These are phyloP conservation scores for Lanmaoa pseudosensibilis DNA, from an alignment of 768 basidiomycete species.

Conservation along the genomic window DNA sequence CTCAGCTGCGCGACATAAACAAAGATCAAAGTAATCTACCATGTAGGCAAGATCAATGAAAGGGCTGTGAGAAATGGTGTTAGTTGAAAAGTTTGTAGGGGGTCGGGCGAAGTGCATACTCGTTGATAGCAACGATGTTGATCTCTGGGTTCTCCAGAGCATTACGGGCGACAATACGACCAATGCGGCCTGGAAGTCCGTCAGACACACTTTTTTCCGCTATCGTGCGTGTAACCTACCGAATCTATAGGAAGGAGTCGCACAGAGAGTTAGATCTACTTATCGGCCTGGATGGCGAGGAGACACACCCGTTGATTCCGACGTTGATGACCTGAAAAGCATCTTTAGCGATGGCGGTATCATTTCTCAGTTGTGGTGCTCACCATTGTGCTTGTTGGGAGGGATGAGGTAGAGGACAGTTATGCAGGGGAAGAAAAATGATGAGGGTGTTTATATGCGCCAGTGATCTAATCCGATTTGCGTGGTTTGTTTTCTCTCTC, in stretches of 20 bases:
- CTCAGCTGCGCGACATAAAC: neutral
- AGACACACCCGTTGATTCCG: slow-evolving; percentile 90
- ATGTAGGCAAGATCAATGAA: slow-evolving; percentile 98
- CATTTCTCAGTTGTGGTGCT: neutral
- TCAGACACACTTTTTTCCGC: slow-evolving; percentile 5
- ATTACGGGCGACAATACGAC: slow-evolving; percentile 97
- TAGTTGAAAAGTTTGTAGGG: neutral
- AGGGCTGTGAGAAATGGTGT: slow-evolving; percentile 53
- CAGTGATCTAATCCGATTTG: slow-evolving; percentile 24
- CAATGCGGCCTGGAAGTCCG: slow-evolving; percentile 79
- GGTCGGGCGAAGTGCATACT: slow-evolving; percentile 51
- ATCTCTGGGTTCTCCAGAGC: slow-evolving; percentile 74
- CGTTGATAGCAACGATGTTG: slow-evolving; percentile 92
- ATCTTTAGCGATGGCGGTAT: slow-evolving; percentile 2
- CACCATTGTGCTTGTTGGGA: slow-evolving; percentile 26
- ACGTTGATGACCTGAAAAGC: slow-evolving; percentile 72
- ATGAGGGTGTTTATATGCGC: slow-evolving; percentile 29
- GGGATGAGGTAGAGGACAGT: slow-evolving; percentile 5
- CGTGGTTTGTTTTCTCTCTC: slow-evolving; percentile 19
- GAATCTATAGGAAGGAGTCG: slow-evolving; percentile 48
- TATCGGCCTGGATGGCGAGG: neutral
- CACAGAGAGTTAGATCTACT: slow-evolving; percentile 15
- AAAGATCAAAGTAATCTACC: slow-evolving; percentile 45
- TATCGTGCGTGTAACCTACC: slow-evolving; percentile 48
- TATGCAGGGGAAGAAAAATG: neutral